Evolutionary conservation across 139 green algal species (phyloP), one percentile per base, ranked within the genome.

Genomic region (Ettlia oleoabundans): DNA sequence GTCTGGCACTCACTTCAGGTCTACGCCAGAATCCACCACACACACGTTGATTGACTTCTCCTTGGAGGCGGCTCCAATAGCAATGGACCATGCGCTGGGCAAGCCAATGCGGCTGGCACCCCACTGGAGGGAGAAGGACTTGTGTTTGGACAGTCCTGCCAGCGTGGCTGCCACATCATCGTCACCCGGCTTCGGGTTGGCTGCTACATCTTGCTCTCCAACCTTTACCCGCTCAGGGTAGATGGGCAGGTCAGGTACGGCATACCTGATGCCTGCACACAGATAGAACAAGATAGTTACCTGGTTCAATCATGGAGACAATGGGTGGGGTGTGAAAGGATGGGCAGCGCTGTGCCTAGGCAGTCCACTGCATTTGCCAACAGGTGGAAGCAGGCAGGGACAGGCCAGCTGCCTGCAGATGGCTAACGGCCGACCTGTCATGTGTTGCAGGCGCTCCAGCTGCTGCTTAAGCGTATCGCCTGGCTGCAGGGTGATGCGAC

Each of bases 231-330:
- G 47, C 1, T 61, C 35, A 15, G 37, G 58, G 7, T 7, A 37
- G 52, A 80, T 64, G 35, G 22, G 73, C 73, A 55, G 24, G 73
- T 80, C 73, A 13, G 73, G 73, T 13, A 69, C 35, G 8, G 73
- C 73, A 30, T 67, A 80, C 26, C 35, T 42, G 35, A 80, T 53
- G 53, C 73, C 73, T 80, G 73, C 22, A 65, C 24, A 19, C 28
- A 13, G 4, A 21, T n/a, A n/a, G n/a, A n/a, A n/a, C n/a, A n/a
- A n/a, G n/a, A n/a, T n/a, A n/a, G n/a, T n/a, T n/a, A n/a, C n/a
- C n/a, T n/a, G n/a, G n/a, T n/a, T n/a, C n/a, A n/a, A n/a, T n/a
- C n/a, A n/a, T n/a, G n/a, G n/a, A 22, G 55, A n/a, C 21, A 58
- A 58, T 32, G 47, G 32, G 2, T 18, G 7, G 33, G 15, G 65